A percentile compares a stretch with the other conserved stretches of the same genome.
Evolutionary conservation across 2,329 filamentous ascomycete genomes (phyloP).

Genomic region (Exophiala sideris): DNA sequence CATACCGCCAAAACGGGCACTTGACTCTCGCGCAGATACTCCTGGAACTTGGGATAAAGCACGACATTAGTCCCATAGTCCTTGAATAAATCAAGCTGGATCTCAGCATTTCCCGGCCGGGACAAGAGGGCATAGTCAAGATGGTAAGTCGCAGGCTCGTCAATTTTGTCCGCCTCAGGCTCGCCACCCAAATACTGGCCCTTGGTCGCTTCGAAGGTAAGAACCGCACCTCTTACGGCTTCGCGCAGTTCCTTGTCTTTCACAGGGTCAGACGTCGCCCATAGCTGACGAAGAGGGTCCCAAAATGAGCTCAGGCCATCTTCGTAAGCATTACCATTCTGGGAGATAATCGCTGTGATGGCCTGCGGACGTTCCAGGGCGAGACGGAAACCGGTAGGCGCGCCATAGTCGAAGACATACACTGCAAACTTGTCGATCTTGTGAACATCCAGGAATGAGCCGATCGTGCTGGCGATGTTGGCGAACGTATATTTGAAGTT

Average conservation of each 20-base stretch:
- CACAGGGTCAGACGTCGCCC: constrained; percentile 36
- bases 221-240: constrained; percentile 33
- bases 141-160: constrained; percentile 36
- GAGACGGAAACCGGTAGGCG: constrained; percentile 54
- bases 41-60: constrained; percentile 55
- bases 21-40: constrained; percentile 50
- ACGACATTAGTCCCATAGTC: constrained; percentile 56
- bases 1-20: constrained; percentile 57
- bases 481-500: constrained; percentile 55
- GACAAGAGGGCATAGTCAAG: constrained; percentile 54
- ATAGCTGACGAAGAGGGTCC: constrained; percentile 47
- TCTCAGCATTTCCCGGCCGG: constrained; percentile 49
- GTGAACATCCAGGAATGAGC: constrained; percentile 49
- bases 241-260: constrained; percentile 35
- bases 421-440: constrained; percentile 49
- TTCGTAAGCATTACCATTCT: constrained; percentile 61
- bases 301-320: constrained; percentile 56
- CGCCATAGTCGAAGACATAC: constrained; percentile 64
- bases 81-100: constrained; percentile 56
- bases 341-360: constrained; percentile 53
- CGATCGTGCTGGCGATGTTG: constrained; percentile 47
- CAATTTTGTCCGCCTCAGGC: constrained; percentile 24
- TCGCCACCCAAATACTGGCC: constrained; percentile 32
- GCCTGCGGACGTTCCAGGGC: constrained; percentile 49
- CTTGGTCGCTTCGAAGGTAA: constrained; percentile 40